These are phyloP conservation scores for Amanita exitialis DNA, from an alignment of 768 basidiomycete genomes.

Conservation along the genomic window DNA sequence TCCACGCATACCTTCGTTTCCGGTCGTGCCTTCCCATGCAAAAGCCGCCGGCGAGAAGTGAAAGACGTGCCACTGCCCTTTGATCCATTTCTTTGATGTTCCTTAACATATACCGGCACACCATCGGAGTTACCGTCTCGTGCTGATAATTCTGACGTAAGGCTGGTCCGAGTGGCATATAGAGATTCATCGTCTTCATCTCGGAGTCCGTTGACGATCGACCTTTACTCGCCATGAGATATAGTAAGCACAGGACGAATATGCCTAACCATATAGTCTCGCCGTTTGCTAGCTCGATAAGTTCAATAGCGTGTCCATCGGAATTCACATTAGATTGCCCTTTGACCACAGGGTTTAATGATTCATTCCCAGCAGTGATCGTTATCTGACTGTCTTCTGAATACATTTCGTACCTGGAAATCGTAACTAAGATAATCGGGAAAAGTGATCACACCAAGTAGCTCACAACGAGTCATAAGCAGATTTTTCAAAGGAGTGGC, in stretches of 20 bases:
- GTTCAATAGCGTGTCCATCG: slow-evolving; percentile 58
- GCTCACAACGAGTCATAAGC: slow-evolving; percentile 75
- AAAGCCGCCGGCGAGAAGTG: slow-evolving; percentile 48
- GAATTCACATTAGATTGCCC: slow-evolving; percentile 21
- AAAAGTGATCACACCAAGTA: not conserved
- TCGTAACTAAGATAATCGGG: slow-evolving; percentile 1
- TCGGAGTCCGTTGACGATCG: slow-evolving; percentile 75
- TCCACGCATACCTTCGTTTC: slow-evolving; percentile 66
- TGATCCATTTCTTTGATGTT: slow-evolving; percentile 57
- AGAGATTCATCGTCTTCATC: slow-evolving; percentile 65
- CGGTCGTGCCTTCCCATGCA: slow-evolving; percentile 50
- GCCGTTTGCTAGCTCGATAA: slow-evolving; percentile 79
- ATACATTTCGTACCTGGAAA: slow-evolving; percentile 70
- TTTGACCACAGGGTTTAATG: slow-evolving; percentile 15
- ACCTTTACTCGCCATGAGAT: slow-evolving; percentile 33
- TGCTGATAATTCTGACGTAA: slow-evolving; percentile 64
- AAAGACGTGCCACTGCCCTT: slow-evolving; percentile 58
- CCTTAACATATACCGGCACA: slow-evolving; percentile 70
- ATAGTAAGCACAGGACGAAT: slow-evolving; percentile 5
- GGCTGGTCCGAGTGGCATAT: slow-evolving; percentile 59
- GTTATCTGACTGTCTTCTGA: slow-evolving; percentile 43
- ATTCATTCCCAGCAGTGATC: slow-evolving; percentile 20
- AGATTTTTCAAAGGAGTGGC: slow-evolving; percentile 48
- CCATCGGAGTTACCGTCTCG: slow-evolving; percentile 42
- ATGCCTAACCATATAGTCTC: slow-evolving; percentile 71